A percentile compares a stretch with the other conserved stretches of the same genome.
phyloP scores from a whole-genome alignment of 345 rosid genomes.

The Stellera chamaejasme region DNA sequence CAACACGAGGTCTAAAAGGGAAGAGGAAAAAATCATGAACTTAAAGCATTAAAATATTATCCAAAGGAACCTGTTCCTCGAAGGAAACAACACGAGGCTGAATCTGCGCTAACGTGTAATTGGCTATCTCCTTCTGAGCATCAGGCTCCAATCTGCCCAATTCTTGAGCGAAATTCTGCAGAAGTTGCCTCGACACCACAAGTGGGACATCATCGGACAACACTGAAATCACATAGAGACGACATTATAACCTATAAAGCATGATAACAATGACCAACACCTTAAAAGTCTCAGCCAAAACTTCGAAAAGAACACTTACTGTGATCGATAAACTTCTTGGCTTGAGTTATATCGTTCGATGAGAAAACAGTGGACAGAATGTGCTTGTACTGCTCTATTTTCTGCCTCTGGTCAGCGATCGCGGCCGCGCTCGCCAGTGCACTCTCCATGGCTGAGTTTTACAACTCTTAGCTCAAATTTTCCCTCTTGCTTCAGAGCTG shows the following conservation, averaged over 20 bases:
- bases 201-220: slow-evolving; percentile 85
- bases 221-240: slow-evolving; percentile 33
- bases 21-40: too few species aligned
- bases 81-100: slow-evolving; percentile 97
- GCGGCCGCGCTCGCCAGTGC: slow-evolving; percentile 69
- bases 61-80: slow-evolving; percentile 76
- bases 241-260: not conserved
- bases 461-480: not conserved
- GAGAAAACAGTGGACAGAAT: slow-evolving; percentile 79
- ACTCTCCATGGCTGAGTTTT: slow-evolving; percentile 42
- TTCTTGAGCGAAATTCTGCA: slow-evolving; percentile 86
- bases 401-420: slow-evolving; percentile 88
- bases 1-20: too few species aligned
- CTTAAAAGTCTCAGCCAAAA: slow-evolving; percentile 6
- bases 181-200: slow-evolving; percentile 92
- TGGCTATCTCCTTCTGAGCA: slow-evolving; percentile 83
- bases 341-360: slow-evolving; percentile 65
- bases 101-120: slow-evolving; percentile 84
- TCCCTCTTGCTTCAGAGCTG: slow-evolving; percentile 10
- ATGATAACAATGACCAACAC: not conserved
- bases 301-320: slow-evolving; percentile 25
- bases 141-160: slow-evolving; percentile 72
- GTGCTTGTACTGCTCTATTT: slow-evolving; percentile 96
- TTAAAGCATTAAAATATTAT: not conserved
- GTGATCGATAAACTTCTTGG: slow-evolving; percentile 91